A percentile compares a stretch with the other conserved stretches of the same genome.
Conservation (phyloP, 2,329 filamentous ascomycete genomes). For the Cladophialophora immunda region DNA sequence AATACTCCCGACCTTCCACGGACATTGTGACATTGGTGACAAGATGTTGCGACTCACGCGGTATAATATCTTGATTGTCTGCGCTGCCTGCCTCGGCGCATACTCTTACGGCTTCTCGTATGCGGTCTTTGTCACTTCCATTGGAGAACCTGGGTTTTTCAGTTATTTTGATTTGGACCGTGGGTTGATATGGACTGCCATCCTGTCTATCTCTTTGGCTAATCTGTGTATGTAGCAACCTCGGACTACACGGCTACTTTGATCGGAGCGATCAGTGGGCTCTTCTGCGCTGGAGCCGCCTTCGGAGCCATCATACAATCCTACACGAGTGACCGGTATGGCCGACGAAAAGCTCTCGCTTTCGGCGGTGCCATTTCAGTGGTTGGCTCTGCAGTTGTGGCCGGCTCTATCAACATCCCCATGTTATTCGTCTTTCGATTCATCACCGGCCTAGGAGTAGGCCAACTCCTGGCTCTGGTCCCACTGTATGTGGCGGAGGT, state of each 20-base stretch:
- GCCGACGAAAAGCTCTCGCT: conserved; percentile 22
- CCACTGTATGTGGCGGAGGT: conserved; percentile 30
- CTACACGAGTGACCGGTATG: conserved; percentile 43
- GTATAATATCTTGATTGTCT: too few species aligned
- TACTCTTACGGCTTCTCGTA: conserved; percentile 17
- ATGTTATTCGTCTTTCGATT: conserved; percentile 30
- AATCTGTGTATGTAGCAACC: conserved; percentile 43
- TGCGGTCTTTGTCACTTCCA: conserved; percentile 17
- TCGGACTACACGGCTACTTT: neutral
- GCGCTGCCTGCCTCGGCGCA: neutral
- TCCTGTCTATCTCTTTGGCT: conserved; percentile 25
- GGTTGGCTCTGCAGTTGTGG: conserved; percentile 25
- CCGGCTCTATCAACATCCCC: conserved; percentile 23
- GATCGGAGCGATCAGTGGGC: conserved; percentile 54
- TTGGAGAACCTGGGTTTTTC: conserved; percentile 22
- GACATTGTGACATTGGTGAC: neutral
- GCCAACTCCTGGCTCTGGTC: conserved; percentile 30
- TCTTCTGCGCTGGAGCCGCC: conserved; percentile 54
- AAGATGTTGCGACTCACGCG: conserved; percentile 10
- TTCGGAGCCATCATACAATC: conserved; percentile 48
- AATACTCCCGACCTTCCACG: too few species aligned
- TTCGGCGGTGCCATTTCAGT: conserved; percentile 21
- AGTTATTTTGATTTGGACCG: conserved; percentile 12
- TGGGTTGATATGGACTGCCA: conserved; percentile 7
- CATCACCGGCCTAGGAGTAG: conserved; percentile 28